Evolutionary conservation across 2,329 filamentous ascomycete species (phyloP), one percentile per base, ranked within the genome.

Genomic region (Emydomyces testavorans): DNA sequence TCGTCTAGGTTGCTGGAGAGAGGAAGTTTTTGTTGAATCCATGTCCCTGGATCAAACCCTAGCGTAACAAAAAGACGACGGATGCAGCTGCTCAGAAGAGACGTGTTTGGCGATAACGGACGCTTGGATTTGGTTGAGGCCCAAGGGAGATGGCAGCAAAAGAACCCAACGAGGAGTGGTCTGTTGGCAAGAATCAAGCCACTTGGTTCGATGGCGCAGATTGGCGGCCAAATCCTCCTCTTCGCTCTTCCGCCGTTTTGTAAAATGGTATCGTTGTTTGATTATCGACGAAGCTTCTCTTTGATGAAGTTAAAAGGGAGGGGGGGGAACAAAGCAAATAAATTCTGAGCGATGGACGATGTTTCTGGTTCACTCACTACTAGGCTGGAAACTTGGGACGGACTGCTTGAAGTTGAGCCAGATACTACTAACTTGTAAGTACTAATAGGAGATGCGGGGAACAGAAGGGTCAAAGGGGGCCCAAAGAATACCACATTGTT

Each of bases 1-100:
- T 39, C 65, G 64, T 39, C 51, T 42, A 18, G 50, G 48, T 43
- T 51, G 46, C 39, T 51, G 45, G 31, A 32, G 24, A 21, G 50
- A 52, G 4, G 49, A 43, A 39, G 39, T 24, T 46, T 49, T 52
- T 38, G 45, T 31, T 44, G 43, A 46, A 39, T 54, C 50, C 52
- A 52, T 54, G 29, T 43, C 43, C 44, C 11, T 46, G 50, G 50
- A 20, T 15, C 23, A 26, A 28, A 18, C 39, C 16, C 39, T n/a
- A 42, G 41, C 47, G 36, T 21, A 37, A 26, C 31, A 20, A 44
- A 39, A 39, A 37, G 32, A n/a, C n/a, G 31, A 48, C 45, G 35
- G 44, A 44, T 44, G 49, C 49, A 44, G 49, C 24, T 28, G 28
- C 21, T 13, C 35, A 35, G n/a, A 37, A 43, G 15, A 21, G 23